Base-by-base conservation (phyloP, 495 filamentous ascomycete genomes). In the Aspergillus bertholletiae region DNA sequence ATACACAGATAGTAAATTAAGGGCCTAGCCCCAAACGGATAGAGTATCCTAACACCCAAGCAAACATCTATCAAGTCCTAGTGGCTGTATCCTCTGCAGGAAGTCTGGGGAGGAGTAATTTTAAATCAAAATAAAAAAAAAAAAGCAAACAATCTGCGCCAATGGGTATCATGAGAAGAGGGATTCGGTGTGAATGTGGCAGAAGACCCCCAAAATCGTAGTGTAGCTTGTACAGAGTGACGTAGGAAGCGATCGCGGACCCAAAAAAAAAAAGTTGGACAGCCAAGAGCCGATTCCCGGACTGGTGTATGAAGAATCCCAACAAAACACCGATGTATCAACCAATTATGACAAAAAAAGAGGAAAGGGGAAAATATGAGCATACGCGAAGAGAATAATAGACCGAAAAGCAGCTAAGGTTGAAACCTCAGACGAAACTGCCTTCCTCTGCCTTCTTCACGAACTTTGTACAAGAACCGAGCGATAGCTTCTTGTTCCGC, bases 401-500 rank as follows among this genome's bases (percentile, higher is more conserved):
- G 9, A 57, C 15, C 34, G 15, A 32, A n/a, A n/a, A n/a, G n/a
- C 20, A 18, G 15, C 55, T 64, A 78, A 20, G 74, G 74, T 60
- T 76, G 73, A 56, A 78, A 78, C 50, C 74, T 57, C 59, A 78
- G 43, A 18, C 75, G 65, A 26, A 78, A 78, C 46, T 75, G 69
- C 22, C 72, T 60, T 24, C 74, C 74, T 34, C 71, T 58, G 28
- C 73, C 62, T 47, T 77, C 75, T 56, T 78, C 75, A n/a, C 75
- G 74, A 20, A 92, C 86, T 57, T 88, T 92, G 73, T 97, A 95
- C 46, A 94, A 63, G 64, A 96, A 88, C 58, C 90, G 85, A 18
- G 92, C 90, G 51, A 96, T 88, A 28, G 90, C 87, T 62, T 96
- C 92, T 58, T 86, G 90, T 70, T 97, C 92, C 49, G 84, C 85